These are phyloP conservation scores for Ogataea methanolica DNA, from an alignment of 805 yeast genomes.

Conservation along the genomic window DNA sequence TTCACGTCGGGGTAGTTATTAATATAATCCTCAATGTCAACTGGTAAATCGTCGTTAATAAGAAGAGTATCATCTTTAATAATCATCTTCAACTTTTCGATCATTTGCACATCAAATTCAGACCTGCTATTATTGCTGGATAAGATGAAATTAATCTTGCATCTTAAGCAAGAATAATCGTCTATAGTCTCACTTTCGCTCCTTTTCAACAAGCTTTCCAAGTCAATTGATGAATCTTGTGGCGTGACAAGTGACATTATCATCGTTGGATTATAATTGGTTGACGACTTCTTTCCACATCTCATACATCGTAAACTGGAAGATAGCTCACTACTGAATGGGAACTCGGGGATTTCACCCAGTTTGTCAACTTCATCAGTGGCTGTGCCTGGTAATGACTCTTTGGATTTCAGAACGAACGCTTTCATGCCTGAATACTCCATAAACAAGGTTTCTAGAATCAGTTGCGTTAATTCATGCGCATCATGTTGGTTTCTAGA, in stretches of 20 bases:
- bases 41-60: constrained; percentile 65
- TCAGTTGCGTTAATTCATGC: constrained; percentile 80
- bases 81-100: constrained; percentile 34
- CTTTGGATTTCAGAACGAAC: constrained; percentile 23
- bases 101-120: constrained; percentile 25
- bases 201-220: constrained; percentile 51
- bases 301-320: constrained; percentile 66
- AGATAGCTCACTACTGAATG: constrained; percentile 64
- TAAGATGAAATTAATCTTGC: constrained; percentile 49
- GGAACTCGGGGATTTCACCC: constrained; percentile 52
- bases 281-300: constrained; percentile 60
- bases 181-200: constrained; percentile 66
- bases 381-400: constrained; percentile 37
- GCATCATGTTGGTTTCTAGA: constrained; percentile 91
- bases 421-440: constrained; percentile 48
- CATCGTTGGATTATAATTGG: constrained; percentile 54
- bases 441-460: constrained; percentile 70
- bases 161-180: constrained; percentile 74
- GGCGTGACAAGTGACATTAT: constrained; percentile 79
- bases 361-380: not conserved
- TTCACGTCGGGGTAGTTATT: constrained; percentile 33
- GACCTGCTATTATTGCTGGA: constrained; percentile 24
- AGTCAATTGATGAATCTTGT: constrained; percentile 30
- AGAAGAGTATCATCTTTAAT: constrained; percentile 33
- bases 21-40: constrained; percentile 43